Conservation (phyloP, 2,329 filamentous ascomycete species). For the Colletotrichum sp. region DNA sequence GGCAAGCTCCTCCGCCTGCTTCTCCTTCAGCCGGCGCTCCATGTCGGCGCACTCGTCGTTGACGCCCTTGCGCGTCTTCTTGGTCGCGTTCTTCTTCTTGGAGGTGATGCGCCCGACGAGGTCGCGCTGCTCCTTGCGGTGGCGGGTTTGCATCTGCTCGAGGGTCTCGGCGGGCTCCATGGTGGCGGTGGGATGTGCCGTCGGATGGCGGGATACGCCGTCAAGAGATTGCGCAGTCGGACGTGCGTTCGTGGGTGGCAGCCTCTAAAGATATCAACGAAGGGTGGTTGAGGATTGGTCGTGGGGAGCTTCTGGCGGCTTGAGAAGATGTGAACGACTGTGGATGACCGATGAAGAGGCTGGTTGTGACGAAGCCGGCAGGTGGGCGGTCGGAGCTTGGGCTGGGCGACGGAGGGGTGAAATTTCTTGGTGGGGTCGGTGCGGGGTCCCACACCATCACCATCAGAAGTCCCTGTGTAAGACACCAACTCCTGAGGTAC, state of each 20-base stretch:
- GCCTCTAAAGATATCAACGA: background rate
- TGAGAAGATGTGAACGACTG: background rate
- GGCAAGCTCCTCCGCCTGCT: slow-evolving; percentile 67
- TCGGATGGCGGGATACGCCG: background rate
- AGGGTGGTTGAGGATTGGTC: rapidly evolving
- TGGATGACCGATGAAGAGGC: background rate
- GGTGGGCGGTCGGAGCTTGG: background rate
- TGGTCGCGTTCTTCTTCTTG: slow-evolving; percentile 97
- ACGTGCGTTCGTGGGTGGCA: background rate
- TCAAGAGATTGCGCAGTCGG: background rate
- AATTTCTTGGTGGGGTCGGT: slow-evolving; percentile 18
- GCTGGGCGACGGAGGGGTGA: background rate
- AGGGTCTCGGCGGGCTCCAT: slow-evolving; percentile 56
- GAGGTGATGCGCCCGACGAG: slow-evolving; percentile 84
- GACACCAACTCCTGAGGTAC: background rate
- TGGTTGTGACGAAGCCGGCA: background rate
- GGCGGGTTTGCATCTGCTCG: slow-evolving; percentile 79
- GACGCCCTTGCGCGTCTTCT: slow-evolving; percentile 79
- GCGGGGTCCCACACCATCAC: background rate
- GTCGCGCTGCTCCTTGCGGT: slow-evolving; percentile 88
- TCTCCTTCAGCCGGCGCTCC: slow-evolving; percentile 69
- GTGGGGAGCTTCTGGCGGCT: background rate
- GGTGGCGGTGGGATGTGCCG: background rate
- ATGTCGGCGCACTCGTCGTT: slow-evolving; percentile 77
- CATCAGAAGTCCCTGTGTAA: background rate